phyloP scores from a whole-genome alignment of 2,329 filamentous ascomycete genomes.

The Aspergillus sclerotialis region DNA sequence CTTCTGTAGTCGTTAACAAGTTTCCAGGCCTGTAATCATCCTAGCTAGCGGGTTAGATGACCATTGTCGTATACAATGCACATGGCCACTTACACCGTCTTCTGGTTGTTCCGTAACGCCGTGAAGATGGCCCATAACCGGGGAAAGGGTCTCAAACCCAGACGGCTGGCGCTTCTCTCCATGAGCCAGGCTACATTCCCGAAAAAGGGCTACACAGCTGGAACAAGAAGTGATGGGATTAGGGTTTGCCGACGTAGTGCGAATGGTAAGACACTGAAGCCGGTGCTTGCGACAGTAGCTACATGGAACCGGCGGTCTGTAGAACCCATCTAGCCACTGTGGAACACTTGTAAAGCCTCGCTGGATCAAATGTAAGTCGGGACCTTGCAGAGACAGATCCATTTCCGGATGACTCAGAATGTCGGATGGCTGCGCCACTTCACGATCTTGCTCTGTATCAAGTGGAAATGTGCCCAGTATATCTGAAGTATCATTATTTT shows the following conservation, averaged over 20 bases:
- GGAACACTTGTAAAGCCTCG: constrained; percentile 18
- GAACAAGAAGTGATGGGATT: constrained; percentile 45
- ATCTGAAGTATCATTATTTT: neutral
- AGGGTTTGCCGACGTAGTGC: constrained; percentile 42
- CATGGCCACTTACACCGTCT: constrained; percentile 8
- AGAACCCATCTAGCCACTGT: constrained; percentile 35
- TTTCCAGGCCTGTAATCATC: neutral
- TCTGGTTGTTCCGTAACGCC: constrained; percentile 38
- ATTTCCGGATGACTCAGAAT: neutral
- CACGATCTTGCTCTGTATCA: neutral
- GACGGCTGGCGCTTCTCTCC: constrained; percentile 40
- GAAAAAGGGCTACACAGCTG: constrained; percentile 45
- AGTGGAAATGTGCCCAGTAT: neutral
- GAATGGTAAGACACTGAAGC: constrained; percentile 44
- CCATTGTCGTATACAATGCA: neutral
- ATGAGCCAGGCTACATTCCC: constrained; percentile 44
- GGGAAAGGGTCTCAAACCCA: constrained; percentile 41
- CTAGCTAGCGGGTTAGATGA: neutral
- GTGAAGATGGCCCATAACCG: constrained; percentile 45
- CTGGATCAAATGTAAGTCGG: neutral
- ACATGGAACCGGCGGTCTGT: constrained; percentile 38
- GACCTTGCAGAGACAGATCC: neutral
- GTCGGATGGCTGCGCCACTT: neutral
- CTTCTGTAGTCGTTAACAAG: neutral
- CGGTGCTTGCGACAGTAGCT: constrained; percentile 38